These are phyloP conservation scores for Eucalyptus rudis DNA, from an alignment of 345 rosid genomes.

Conservation along the genomic window DNA sequence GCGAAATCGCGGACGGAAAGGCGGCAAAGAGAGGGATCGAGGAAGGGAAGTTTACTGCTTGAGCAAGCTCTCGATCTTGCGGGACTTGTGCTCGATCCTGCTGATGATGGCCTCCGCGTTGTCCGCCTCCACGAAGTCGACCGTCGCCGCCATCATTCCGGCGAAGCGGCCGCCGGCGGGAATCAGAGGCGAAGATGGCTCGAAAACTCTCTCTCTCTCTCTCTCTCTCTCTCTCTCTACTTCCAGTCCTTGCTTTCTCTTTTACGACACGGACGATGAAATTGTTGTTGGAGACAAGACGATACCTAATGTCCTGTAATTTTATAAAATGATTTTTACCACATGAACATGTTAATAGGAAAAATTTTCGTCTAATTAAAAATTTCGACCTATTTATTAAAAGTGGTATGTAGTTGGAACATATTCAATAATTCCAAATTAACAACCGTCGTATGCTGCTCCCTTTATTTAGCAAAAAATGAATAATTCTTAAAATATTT, in stretches of 20 bases:
- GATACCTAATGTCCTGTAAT: neutral
- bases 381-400: neutral
- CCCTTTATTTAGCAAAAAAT: neutral
- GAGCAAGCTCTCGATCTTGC: constrained; percentile 82
- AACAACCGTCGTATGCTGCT: neutral
- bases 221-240: neutral
- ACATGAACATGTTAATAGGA: neutral
- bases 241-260: neutral
- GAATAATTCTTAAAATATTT: no score
- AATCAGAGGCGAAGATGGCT: neutral
- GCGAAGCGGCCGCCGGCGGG: neutral
- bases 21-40: neutral
- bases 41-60: constrained; percentile 32
- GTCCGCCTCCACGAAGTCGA: constrained; percentile 63
- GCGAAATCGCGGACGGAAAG: neutral
- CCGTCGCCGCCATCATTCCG: constrained; percentile 44
- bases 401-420: neutral
- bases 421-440: neutral
- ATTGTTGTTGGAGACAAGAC: neutral
- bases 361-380: neutral
- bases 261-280: neutral
- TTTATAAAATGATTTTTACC: neutral
- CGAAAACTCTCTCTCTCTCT: neutral
- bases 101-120: constrained; percentile 85
- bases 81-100: constrained; percentile 85